Conservation (phyloP, 108 stramenopile genomes). For the Cyclotella kingstonii region DNA sequence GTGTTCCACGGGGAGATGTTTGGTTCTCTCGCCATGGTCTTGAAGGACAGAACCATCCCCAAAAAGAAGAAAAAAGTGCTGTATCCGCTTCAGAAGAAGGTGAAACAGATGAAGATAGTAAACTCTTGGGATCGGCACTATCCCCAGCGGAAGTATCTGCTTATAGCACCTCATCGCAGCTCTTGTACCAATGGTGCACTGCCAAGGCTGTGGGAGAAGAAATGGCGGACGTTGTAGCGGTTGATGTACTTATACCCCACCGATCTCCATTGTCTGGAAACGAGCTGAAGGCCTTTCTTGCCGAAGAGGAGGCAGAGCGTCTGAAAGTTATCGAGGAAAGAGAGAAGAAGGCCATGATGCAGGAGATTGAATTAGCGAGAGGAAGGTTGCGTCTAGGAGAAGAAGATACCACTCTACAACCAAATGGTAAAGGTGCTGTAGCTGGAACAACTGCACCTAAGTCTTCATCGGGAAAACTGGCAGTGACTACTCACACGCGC, state of each 20-base stretch:
- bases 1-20: constrained; percentile 52
- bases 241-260: constrained; percentile 72
- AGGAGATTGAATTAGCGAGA: constrained; percentile 81
- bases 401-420: constrained; percentile 32
- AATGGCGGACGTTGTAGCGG: constrained; percentile 78
- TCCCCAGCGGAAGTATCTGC: constrained; percentile 37
- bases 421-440: constrained; percentile 3
- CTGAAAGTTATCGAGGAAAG: constrained; percentile 43
- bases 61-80: constrained; percentile 4
- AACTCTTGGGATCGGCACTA: constrained; percentile 48
- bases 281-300: constrained; percentile 69
- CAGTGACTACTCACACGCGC: constrained; percentile 10
- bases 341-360: constrained; percentile 78
- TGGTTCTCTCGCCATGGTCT: constrained; percentile 15
- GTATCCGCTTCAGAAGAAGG: constrained; percentile 6
- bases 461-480: constrained; percentile 2
- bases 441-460: constrained; percentile 2
- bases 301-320: constrained; percentile 67
- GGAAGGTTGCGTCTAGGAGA: constrained; percentile 74
- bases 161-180: constrained; percentile 70
- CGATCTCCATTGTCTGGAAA: constrained; percentile 62
- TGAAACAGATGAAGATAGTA: constrained; percentile 34
- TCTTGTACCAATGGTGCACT: constrained; percentile 72
- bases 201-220: constrained; percentile 77
- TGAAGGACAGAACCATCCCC: background rate